Conservation (phyloP, 1,284 basidiomycete genomes). For the Leccinum solheimii region DNA sequence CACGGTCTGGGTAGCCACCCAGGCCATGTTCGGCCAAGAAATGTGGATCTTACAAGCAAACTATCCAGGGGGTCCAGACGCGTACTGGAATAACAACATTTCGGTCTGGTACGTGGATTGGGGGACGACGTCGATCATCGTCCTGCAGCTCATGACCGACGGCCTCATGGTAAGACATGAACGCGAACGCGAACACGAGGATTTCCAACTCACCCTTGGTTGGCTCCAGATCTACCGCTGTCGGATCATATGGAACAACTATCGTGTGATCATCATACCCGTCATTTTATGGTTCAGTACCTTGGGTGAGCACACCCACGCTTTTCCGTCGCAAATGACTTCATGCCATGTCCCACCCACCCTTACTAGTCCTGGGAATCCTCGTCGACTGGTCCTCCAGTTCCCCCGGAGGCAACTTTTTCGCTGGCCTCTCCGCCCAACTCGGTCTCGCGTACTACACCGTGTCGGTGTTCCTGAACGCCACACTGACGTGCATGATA, state of each 20-base stretch:
- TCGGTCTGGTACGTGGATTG: constrained; percentile 27
- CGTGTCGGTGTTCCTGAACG: constrained; percentile 23
- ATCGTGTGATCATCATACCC: constrained; percentile 15
- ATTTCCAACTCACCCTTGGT: not conserved
- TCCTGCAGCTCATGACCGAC: constrained; percentile 31
- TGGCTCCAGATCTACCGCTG: constrained; percentile 28
- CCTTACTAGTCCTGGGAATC: constrained; percentile 20
- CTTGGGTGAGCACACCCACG: constrained; percentile 18
- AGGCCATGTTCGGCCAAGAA: constrained; percentile 18
- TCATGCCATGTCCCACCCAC: not conserved
- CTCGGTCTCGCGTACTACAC: constrained; percentile 26
- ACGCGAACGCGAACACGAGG: too few species aligned
- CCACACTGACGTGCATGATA: constrained; percentile 24
- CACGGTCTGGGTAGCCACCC: constrained; percentile 23
- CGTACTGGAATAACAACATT: constrained; percentile 15
- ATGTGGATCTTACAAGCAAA: constrained; percentile 20
- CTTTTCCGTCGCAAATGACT: too few species aligned
- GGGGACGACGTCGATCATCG: constrained; percentile 7
- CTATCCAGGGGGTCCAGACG: constrained; percentile 20
- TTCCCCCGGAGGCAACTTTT: constrained; percentile 24
- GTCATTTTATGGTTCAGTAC: constrained; percentile 25
- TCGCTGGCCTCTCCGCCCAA: constrained; percentile 9
- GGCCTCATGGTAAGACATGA: constrained; percentile 25
- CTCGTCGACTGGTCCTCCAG: constrained; percentile 14
- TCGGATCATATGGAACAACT: constrained; percentile 16